Percentiles rank a stretch among this genome's conserved stretches.
Evolutionary conservation across 2,329 filamentous ascomycete species (phyloP).

Genomic region (Apiospora pterosperma): DNA sequence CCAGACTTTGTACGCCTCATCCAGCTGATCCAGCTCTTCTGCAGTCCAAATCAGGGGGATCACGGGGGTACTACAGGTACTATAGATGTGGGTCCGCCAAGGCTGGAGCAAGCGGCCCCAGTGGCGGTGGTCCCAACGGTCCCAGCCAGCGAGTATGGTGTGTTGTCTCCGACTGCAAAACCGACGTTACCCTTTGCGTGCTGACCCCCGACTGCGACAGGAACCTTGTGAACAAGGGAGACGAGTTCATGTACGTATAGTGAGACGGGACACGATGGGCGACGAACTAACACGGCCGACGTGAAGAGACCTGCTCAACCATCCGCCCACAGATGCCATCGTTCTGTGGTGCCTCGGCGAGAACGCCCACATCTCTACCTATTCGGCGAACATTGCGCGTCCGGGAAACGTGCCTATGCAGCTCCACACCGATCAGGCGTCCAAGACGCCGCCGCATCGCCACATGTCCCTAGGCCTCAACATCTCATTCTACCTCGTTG

Average conservation of each 20-base stretch:
- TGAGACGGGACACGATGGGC: not conserved
- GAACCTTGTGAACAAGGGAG: slow-evolving; percentile 11
- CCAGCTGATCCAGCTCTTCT: too few species aligned
- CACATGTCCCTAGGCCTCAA: slow-evolving; percentile 22
- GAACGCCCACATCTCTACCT: slow-evolving; percentile 23
- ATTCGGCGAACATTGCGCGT: slow-evolving; percentile 27
- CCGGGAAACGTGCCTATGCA: slow-evolving; percentile 23
- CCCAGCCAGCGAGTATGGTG: slow-evolving; percentile 17
- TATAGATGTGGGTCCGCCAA: too few species aligned
- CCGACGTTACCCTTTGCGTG: not conserved
- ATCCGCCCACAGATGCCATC: slow-evolving; percentile 22
- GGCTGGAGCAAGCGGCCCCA: not conserved
- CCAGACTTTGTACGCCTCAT: too few species aligned
- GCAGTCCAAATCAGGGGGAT: too few species aligned
- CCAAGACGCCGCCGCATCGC: slow-evolving; percentile 20
- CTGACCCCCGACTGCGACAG: not conserved
- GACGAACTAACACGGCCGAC: not conserved
- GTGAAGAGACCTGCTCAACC: slow-evolving; percentile 21
- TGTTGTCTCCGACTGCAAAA: not conserved
- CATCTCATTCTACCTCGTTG: slow-evolving; percentile 23
- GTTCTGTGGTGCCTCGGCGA: slow-evolving; percentile 25
- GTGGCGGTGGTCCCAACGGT: not conserved
- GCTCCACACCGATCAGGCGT: slow-evolving; percentile 25
- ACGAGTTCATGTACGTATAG: slow-evolving; percentile 6
- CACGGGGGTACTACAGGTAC: too few species aligned